phyloP scores from a whole-genome alignment of 768 basidiomycete species.

The Tricholoma matsutake region DNA sequence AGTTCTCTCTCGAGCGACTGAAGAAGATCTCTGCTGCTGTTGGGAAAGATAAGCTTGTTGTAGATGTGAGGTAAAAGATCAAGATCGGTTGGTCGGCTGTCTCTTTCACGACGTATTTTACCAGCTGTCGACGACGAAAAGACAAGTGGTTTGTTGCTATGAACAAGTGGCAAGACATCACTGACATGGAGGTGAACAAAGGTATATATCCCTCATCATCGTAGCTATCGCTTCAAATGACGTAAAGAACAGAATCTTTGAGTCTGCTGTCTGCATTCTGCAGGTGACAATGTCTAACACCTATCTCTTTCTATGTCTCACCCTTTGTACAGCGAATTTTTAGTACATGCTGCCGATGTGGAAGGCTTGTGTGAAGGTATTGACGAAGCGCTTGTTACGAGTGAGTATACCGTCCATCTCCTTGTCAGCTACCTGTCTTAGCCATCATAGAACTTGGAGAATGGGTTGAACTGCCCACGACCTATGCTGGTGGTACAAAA shows the following conservation, averaged over 20 bases:
- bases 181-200: slow-evolving; percentile 88
- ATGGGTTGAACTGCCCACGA: slow-evolving; percentile 90
- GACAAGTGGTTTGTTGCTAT: slow-evolving; percentile 91
- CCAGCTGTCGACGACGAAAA: slow-evolving; percentile 77
- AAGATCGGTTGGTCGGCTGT: neutral
- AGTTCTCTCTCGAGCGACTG: slow-evolving; percentile 75
- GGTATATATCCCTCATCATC: slow-evolving; percentile 38
- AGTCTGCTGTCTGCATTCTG: slow-evolving; percentile 76
- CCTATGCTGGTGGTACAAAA: slow-evolving; percentile 96
- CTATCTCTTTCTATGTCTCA: slow-evolving; percentile 3
- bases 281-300: slow-evolving; percentile 43
- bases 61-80: slow-evolving; percentile 81
- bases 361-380: slow-evolving; percentile 97
- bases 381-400: slow-evolving; percentile 80
- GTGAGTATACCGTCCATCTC: slow-evolving; percentile 42
- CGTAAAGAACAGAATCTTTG: slow-evolving; percentile 59
- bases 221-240: neutral
- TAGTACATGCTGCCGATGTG: slow-evolving; percentile 98
- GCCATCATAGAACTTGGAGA: slow-evolving; percentile 68
- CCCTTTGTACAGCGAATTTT: slow-evolving; percentile 66
- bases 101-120: neutral
- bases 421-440: slow-evolving; percentile 8
- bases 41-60: slow-evolving; percentile 85
- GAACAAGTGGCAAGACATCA: slow-evolving; percentile 98
- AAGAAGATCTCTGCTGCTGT: slow-evolving; percentile 56